These are phyloP conservation scores for Balakata baccata DNA, from an alignment of 345 rosid genomes.

Conservation along the genomic window DNA sequence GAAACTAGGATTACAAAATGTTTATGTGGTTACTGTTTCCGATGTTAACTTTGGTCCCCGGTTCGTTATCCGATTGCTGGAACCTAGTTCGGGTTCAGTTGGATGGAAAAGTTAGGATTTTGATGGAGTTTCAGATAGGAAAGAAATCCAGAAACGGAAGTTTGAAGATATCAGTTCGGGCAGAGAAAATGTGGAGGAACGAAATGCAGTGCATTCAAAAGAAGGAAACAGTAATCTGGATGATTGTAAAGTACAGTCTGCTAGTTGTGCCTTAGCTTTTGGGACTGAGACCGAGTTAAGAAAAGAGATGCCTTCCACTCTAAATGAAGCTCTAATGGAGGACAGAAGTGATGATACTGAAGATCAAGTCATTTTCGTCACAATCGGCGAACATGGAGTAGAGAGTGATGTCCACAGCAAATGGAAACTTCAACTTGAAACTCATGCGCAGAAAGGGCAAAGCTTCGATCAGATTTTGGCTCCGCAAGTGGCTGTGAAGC, in stretches of 20 bases:
- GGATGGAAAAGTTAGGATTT: slow-evolving; percentile 21
- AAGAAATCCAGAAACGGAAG: slow-evolving; percentile 13
- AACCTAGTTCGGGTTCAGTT: slow-evolving; percentile 15
- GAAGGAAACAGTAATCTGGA: too few species aligned
- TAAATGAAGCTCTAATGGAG: neutral
- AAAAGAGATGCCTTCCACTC: neutral
- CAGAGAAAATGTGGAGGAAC: slow-evolving; percentile 13
- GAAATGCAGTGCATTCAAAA: neutral
- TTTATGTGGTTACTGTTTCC: slow-evolving; percentile 47
- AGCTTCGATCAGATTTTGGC: slow-evolving; percentile 45
- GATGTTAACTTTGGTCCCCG: slow-evolving; percentile 57
- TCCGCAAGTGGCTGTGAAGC: slow-evolving; percentile 38
- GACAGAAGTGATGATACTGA: slow-evolving; percentile 9
- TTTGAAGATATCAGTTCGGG: slow-evolving; percentile 19
- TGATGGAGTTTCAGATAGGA: slow-evolving; percentile 12
- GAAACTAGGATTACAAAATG: slow-evolving; percentile 64
- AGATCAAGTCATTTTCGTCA: slow-evolving; percentile 28
- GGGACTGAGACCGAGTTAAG: too few species aligned
- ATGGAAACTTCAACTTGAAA: slow-evolving; percentile 24
- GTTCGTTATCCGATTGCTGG: slow-evolving; percentile 44
- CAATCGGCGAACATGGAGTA: slow-evolving; percentile 44
- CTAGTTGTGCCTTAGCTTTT: too few species aligned
- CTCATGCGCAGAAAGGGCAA: slow-evolving; percentile 1
- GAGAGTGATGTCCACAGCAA: slow-evolving; percentile 27
- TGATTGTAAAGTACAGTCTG: too few species aligned